Conservation (phyloP, 2,329 filamentous ascomycete species). For the Colletotrichum sp. region DNA sequence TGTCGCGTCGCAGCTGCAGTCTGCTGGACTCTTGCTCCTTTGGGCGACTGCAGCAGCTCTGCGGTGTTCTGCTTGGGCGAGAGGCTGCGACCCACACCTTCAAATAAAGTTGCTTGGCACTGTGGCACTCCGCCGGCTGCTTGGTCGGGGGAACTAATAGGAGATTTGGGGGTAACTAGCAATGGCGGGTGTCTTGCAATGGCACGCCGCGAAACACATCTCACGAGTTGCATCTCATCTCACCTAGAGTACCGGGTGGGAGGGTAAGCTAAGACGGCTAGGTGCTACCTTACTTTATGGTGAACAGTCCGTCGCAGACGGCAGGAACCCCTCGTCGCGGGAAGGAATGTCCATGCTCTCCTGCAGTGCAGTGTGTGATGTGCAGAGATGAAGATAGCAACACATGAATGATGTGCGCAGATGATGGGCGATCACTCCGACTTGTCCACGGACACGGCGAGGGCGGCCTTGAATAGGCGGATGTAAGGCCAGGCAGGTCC, state of each 20-base stretch:
- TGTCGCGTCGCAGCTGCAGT: not conserved
- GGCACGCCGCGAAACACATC: conserved; percentile 17
- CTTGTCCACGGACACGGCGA: not conserved
- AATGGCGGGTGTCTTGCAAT: conserved; percentile 14
- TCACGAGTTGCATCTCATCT: conserved; percentile 1
- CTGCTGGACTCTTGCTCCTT: not conserved
- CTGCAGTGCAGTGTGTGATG: not conserved
- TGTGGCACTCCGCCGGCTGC: conserved; percentile 1
- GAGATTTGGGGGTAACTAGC: not conserved
- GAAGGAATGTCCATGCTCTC: not conserved
- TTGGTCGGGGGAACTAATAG: conserved; percentile 4
- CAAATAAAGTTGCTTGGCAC: conserved; percentile 22
- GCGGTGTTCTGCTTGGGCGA: conserved; percentile 2
- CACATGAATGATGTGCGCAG: conserved; percentile 18
- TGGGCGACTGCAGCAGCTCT: not conserved
- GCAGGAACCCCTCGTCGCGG: not conserved
- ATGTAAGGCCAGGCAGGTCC: not conserved
- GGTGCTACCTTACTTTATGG: not conserved
- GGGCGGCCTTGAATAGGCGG: not conserved
- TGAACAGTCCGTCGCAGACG: not conserved
- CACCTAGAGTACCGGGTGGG: not conserved
- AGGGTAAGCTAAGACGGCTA: not conserved
- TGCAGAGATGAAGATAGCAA: not conserved
- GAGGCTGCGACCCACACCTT: not conserved
- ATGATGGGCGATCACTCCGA: conserved; percentile 15